phyloP scores from a whole-genome alignment of 2,329 filamentous ascomycete genomes.

The Botrytis tulipae region DNA sequence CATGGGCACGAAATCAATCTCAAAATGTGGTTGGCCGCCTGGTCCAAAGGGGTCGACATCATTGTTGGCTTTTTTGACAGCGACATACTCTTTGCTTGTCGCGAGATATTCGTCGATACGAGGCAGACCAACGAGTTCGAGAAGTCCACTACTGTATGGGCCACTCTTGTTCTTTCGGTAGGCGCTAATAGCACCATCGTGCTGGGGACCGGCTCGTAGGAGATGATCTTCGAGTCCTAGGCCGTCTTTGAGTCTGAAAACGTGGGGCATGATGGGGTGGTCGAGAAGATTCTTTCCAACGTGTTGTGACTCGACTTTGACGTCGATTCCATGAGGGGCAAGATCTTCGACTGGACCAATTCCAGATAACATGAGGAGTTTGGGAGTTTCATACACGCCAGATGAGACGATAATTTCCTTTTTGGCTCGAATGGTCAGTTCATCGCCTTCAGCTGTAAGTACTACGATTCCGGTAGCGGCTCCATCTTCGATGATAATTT shows the following conservation, averaged over 20 bases:
- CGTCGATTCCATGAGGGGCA: slow-evolving; percentile 20
- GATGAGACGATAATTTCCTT: slow-evolving; percentile 38
- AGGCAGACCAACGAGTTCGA: slow-evolving; percentile 55
- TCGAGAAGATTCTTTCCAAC: slow-evolving; percentile 21
- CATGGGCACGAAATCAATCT: slow-evolving; percentile 58
- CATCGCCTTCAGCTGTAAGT: slow-evolving; percentile 40
- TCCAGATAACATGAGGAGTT: slow-evolving; percentile 40
- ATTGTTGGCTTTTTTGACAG: slow-evolving; percentile 43
- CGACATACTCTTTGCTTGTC: slow-evolving; percentile 48
- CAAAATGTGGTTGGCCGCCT: slow-evolving; percentile 57
- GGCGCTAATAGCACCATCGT: slow-evolving; percentile 42
- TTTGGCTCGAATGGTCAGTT: slow-evolving; percentile 40
- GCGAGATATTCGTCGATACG: slow-evolving; percentile 55
- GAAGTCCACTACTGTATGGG: slow-evolving; percentile 43
- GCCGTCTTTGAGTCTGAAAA: slow-evolving; percentile 44
- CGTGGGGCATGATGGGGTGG: slow-evolving; percentile 39
- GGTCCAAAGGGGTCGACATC: slow-evolving; percentile 54
- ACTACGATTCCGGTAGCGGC: slow-evolving; percentile 49
- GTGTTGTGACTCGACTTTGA: slow-evolving; percentile 27
- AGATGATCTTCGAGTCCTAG: slow-evolving; percentile 42
- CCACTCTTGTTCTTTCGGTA: slow-evolving; percentile 45
- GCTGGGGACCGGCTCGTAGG: slow-evolving; percentile 39
- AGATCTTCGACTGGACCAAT: slow-evolving; percentile 33
- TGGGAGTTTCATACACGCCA: slow-evolving; percentile 33
- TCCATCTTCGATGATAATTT: slow-evolving; percentile 51